These are phyloP conservation scores for Eucalyptus victrix DNA, from an alignment of 345 rosid genomes.

Conservation along the genomic window DNA sequence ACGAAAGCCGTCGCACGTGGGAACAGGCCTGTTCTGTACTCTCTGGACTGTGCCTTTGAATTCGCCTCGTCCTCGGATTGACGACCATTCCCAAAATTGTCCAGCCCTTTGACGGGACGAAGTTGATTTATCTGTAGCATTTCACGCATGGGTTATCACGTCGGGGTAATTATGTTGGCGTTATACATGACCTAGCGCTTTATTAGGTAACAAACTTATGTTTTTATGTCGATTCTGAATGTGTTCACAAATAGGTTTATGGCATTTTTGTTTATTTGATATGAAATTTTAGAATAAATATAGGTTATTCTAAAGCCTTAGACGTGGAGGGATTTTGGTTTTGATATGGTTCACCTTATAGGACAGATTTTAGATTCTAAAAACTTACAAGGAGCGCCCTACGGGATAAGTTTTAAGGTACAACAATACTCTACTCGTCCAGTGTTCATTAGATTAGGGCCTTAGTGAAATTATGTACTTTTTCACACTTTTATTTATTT, in stretches of 20 bases:
- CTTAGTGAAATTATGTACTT: background rate
- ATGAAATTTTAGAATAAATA: background rate
- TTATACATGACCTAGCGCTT: background rate
- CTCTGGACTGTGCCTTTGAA: background rate
- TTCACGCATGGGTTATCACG: background rate
- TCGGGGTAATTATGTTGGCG: background rate
- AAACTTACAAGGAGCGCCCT: too few relatives aligned
- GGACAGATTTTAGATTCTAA: background rate
- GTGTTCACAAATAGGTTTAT: background rate
- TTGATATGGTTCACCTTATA: background rate
- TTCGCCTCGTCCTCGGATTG: background rate
- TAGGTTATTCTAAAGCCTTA: accelerated
- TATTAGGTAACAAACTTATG: background rate
- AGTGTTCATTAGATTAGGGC: background rate
- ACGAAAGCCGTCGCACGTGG: background rate
- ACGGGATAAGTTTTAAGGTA: background rate
- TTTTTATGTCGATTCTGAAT: background rate
- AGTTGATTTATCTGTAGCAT: background rate
- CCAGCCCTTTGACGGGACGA: background rate
- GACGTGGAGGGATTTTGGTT: background rate
- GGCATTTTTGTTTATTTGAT: background rate
- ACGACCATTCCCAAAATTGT: background rate
- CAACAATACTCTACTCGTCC: background rate
- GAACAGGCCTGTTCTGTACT: background rate
- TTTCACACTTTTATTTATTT: background rate